Evolutionary conservation across 768 basidiomycete genomes (phyloP), one percentile per base, ranked within the genome.

Genomic region (Kwoniella heveanensis): DNA sequence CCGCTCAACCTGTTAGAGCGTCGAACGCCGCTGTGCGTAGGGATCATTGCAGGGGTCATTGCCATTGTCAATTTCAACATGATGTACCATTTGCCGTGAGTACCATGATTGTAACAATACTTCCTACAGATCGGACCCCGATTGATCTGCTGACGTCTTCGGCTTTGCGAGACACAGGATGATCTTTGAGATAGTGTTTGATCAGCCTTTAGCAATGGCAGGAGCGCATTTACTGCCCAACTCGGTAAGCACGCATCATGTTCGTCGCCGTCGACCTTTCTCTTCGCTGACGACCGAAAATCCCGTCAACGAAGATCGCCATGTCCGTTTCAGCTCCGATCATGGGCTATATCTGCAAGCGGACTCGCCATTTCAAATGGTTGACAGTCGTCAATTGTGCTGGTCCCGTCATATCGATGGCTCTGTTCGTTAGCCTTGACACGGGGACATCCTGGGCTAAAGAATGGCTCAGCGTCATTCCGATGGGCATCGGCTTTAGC

Each of bases 51-150:
- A 1, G 59, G 58, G 13, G 32, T 66, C 5, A 57, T 66, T 15
- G 64, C 64, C 13, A 49, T 61, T 10, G 64, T 66, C 7, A 66
- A 61, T 29, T 66, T 66, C 59, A 66, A 66, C 27, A 66, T 66
- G 64, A 57, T 56, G 47, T 66, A 66, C 39, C 64, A 66, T 47
- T 44, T 66, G 19, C 60, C 60, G 60, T 61, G 51, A 50, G 60
- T 54, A 36, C 26, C 29, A 53, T 25, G 1, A 17, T 44, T 17
- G n/a, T n/a, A n/a, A n/a, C n/a, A n/a, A n/a, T n/a, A n/a, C n/a
- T n/a, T n/a, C n/a, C n/a, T n/a, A n/a, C n/a, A n/a, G n/a, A n/a
- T n/a, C n/a, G n/a, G n/a, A n/a, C n/a, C n/a, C n/a, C n/a, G n/a
- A n/a, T n/a, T n/a, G n/a, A n/a, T n/a, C n/a, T n/a, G n/a, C 39